Percentiles rank a stretch among this genome's conserved stretches.
phyloP scores from a whole-genome alignment of 139 green algal genomes.

The Picochlorum sp. region DNA sequence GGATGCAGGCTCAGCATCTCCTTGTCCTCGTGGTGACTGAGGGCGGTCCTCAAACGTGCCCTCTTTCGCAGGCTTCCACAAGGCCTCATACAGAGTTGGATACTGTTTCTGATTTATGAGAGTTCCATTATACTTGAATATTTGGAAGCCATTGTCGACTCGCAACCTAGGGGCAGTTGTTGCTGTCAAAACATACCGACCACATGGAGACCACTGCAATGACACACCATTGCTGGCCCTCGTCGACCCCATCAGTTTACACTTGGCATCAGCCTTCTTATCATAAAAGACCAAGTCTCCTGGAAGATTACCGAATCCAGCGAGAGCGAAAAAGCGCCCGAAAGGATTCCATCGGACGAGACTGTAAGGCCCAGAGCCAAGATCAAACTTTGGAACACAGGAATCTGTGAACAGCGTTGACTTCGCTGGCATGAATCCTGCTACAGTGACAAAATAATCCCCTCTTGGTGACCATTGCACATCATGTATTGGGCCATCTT shows the following conservation, averaged over 20 bases:
- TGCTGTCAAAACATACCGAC: conserved; percentile 68
- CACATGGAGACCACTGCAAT: conserved; percentile 80
- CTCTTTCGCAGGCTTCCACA: conserved; percentile 41
- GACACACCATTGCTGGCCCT: conserved; percentile 49
- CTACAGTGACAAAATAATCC: conserved; percentile 66
- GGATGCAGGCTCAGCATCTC: conserved; percentile 16
- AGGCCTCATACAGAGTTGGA: conserved; percentile 63
- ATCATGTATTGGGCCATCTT: conserved; percentile 92
- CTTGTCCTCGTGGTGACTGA: conserved; percentile 40
- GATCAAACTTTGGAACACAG: conserved; percentile 47
- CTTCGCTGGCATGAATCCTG: conserved; percentile 67
- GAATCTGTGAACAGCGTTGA: conserved; percentile 68
- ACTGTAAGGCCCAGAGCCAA: conserved; percentile 68
- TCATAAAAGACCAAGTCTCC: conserved; percentile 88
- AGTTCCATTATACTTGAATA: conserved; percentile 76
- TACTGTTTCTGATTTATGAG: conserved; percentile 33
- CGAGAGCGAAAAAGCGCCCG: conserved; percentile 69
- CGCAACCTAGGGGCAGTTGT: conserved; percentile 81
- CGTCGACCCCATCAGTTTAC: conserved; percentile 60
- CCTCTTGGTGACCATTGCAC: conserved; percentile 85
- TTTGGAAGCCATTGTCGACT: conserved; percentile 85
- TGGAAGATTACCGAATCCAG: conserved; percentile 78
- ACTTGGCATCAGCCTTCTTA: conserved; percentile 66
- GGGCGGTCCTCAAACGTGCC: conserved; percentile 51
- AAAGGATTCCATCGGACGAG: conserved; percentile 77